A percentile compares a stretch with the other conserved stretches of the same genome.
These are phyloP conservation scores for Rutstroemia sp. DNA, from an alignment of 2,329 filamentous ascomycete genomes.

Conservation along the genomic window DNA sequence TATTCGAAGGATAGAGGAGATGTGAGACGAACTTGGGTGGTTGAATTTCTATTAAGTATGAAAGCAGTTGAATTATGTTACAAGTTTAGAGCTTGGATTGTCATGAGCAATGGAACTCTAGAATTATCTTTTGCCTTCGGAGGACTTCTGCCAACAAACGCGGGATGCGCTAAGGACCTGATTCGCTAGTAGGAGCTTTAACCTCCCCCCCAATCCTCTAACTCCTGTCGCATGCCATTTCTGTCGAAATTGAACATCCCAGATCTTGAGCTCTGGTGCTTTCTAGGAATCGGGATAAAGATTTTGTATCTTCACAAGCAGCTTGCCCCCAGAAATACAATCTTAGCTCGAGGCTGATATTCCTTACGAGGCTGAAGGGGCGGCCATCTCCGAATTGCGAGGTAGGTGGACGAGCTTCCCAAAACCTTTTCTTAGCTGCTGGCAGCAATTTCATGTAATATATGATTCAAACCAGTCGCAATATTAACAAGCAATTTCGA, in stretches of 20 bases:
- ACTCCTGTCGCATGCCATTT: no score
- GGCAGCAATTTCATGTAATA: no score
- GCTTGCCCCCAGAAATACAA: no score
- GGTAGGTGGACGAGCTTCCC: not conserved
- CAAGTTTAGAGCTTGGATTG: not conserved
- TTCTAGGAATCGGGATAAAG: no score
- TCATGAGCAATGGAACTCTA: not conserved
- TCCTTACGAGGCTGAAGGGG: constrained; percentile 12
- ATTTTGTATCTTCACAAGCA: no score
- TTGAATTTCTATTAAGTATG: no score
- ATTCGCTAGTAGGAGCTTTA: constrained; percentile 2
- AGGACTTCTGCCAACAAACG: constrained; percentile 9
- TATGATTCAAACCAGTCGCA: no score
- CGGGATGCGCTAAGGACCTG: constrained; percentile 23
- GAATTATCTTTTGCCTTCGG: constrained; percentile 12
- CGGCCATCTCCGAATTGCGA: constrained; percentile 19
- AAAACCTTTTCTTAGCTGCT: no score
- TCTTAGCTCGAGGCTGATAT: not conserved
- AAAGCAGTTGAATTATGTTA: no score
- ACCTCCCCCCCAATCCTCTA: not conserved
- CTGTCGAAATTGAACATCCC: no score
- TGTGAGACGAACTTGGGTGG: not conserved
- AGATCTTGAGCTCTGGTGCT: no score
- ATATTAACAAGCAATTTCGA: not conserved
- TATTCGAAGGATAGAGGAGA: not conserved